Conservation (phyloP, 192 early-diverging fungal genomes). For the Coemansia erecta region DNA sequence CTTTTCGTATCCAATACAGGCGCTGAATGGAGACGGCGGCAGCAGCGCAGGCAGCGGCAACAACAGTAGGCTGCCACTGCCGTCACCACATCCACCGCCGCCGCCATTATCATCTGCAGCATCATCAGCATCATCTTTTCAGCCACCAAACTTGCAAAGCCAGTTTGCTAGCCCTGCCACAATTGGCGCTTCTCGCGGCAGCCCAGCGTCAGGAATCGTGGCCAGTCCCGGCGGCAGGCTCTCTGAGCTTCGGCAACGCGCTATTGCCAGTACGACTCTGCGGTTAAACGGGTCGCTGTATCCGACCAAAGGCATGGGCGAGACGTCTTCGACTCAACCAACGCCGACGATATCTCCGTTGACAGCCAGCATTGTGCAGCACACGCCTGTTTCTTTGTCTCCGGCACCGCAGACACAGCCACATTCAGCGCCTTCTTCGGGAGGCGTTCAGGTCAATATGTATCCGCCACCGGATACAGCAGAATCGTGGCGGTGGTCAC, state of each 20-base stretch:
- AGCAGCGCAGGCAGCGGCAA: constrained; percentile 7
- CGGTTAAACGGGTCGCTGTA: constrained; percentile 20
- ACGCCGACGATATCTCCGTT: constrained; percentile 47
- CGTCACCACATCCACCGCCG: constrained; percentile 7
- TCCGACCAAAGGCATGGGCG: constrained; percentile 20
- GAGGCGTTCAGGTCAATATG: constrained; percentile 37
- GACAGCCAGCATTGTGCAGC: constrained; percentile 30
- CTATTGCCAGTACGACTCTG: constrained; percentile 1
- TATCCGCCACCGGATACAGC: constrained; percentile 41
- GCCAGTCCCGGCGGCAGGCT: constrained; percentile 31
- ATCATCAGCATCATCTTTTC: constrained; percentile 5
- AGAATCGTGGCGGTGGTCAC: constrained; percentile 38
- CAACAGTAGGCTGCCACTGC: constrained; percentile 1
- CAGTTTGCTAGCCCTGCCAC: not conserved
- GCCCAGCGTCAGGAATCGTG: not conserved
- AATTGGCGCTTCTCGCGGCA: constrained; percentile 1
- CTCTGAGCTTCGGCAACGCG: constrained; percentile 37
- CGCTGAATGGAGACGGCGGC: constrained; percentile 25
- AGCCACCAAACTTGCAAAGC: not conserved
- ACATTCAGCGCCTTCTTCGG: constrained; percentile 22
- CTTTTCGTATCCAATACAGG: constrained; percentile 47
- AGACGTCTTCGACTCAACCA: constrained; percentile 26
- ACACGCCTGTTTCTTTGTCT: constrained; percentile 42
- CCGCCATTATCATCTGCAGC: constrained; percentile 15
- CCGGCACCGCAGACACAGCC: constrained; percentile 32